These are phyloP conservation scores for Furcasterigmium furcatum DNA, from an alignment of 2,329 filamentous ascomycete genomes.

Conservation along the genomic window DNA sequence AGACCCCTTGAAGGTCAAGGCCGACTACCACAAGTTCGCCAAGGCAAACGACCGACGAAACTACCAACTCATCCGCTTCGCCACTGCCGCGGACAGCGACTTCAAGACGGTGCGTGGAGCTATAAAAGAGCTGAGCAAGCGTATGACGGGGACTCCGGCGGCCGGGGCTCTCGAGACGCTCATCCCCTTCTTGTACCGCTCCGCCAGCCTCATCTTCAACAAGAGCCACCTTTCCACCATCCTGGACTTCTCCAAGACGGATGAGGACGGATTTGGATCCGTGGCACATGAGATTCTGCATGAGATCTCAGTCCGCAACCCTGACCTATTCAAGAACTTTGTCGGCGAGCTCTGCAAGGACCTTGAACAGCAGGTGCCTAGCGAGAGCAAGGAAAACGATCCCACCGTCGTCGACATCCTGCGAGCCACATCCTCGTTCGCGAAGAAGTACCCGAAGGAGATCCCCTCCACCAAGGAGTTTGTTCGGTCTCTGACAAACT, in stretches of 20 bases:
- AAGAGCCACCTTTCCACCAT: constrained; percentile 89
- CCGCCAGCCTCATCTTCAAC: constrained; percentile 85
- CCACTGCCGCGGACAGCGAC: constrained; percentile 81
- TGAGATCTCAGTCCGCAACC: constrained; percentile 86
- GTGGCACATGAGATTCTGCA: constrained; percentile 87
- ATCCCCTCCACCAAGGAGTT: constrained; percentile 81
- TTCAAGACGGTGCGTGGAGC: constrained; percentile 89
- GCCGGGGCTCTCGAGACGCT: constrained; percentile 74
- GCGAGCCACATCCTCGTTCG: constrained; percentile 91
- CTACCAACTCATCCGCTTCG: constrained; percentile 85
- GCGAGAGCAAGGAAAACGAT: constrained; percentile 64
- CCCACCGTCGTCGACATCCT: constrained; percentile 80
- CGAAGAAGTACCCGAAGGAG: constrained; percentile 79
- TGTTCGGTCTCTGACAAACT: constrained; percentile 74
- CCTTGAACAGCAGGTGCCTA: constrained; percentile 77
- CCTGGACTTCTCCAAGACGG: constrained; percentile 80
- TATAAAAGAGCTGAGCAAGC: constrained; percentile 84
- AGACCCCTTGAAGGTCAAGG: constrained; percentile 66
- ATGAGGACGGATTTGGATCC: constrained; percentile 73
- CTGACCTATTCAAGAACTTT: constrained; percentile 88
- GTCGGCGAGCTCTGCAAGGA: constrained; percentile 88
- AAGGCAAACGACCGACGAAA: constrained; percentile 86
- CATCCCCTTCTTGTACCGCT: constrained; percentile 77
- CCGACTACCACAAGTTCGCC: constrained; percentile 85
- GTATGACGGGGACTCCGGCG: constrained; percentile 66